Base-by-base conservation (phyloP, 257 asterid genomes). In the Forsythia viridissima region DNA sequence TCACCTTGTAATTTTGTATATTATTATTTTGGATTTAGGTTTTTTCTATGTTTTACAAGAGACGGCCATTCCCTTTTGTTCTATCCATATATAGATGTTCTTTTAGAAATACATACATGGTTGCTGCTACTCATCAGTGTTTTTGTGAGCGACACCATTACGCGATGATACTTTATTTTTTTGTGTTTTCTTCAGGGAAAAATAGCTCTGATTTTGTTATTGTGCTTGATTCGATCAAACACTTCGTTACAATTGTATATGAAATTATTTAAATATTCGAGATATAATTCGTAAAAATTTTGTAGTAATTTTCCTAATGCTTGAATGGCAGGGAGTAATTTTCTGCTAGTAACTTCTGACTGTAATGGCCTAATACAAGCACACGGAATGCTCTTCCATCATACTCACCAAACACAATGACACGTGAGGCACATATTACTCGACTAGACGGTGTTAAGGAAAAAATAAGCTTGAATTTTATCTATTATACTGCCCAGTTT, bases 1-100 rank as follows among this genome's bases (percentile, higher is more conserved):
- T 63, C 79, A 77, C 69, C 52, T 72, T 55, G 72, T 63, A 52
- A 76, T 66, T 72, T 51, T 80, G 83, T 83, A 83, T 74, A 78
- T 81, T 52, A 16, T 0, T 13, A 18, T 16, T 52, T 18, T 4
- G 20, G 63, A 5, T 52, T 16, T 16, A 8, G 24, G 24, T 13
- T 18, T 52, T 41, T 52, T 16, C 15, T 52, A 46, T 46, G 52
- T 18, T 52, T 52, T 52, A 13, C 6, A 20, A 20, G 63, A 16
- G 63, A 16, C 9, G 2, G 8, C 21, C 18, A 52, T 16, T 52
- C 24, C 63, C 63, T 52, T 18, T 16, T 18, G 8, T 52, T 52
- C 63, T 52, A 2, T 13, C 24, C 63, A 52, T 52, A 0, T 30
- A 30, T 30, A 30, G 34, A 30, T 30, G 34, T 30, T 30, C 34